These are phyloP conservation scores for Ceratocystis colombiana DNA, from an alignment of 2,329 filamentous ascomycete genomes.

Conservation along the genomic window DNA sequence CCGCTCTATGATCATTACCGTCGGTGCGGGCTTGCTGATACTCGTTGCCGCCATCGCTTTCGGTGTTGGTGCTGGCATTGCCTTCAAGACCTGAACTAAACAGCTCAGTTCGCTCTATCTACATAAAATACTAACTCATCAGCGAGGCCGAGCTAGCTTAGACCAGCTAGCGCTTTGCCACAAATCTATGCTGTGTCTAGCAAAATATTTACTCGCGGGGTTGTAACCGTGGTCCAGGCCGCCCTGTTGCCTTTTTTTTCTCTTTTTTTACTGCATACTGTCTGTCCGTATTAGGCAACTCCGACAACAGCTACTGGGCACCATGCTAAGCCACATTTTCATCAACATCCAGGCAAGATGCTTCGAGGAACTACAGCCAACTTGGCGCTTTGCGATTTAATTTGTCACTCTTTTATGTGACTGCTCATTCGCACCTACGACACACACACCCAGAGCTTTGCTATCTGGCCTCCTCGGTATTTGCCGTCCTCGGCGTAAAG, in stretches of 20 bases:
- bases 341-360: too few species aligned
- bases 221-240: too few species aligned
- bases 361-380: too few species aligned
- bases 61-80: slow-evolving; percentile 28
- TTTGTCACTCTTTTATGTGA: too few species aligned
- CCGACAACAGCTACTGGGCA: background rate
- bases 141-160: background rate
- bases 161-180: background rate
- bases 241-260: background rate
- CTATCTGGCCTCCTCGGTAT: too few species aligned
- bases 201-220: background rate
- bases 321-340: background rate
- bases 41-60: slow-evolving; percentile 27
- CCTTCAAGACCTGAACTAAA: slow-evolving; percentile 24
- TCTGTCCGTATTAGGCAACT: background rate
- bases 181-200: background rate
- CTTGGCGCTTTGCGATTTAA: too few species aligned
- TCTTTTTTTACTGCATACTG: too few species aligned
- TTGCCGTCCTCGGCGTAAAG: too few species aligned
- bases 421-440: too few species aligned
- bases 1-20: slow-evolving; percentile 27
- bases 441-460: too few species aligned
- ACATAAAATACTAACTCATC: background rate
- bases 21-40: slow-evolving; percentile 27
- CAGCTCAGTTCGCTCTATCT: background rate